These are phyloP conservation scores for Gossypium davidsonii DNA, from an alignment of 441 rosid genomes.

Conservation along the genomic window DNA sequence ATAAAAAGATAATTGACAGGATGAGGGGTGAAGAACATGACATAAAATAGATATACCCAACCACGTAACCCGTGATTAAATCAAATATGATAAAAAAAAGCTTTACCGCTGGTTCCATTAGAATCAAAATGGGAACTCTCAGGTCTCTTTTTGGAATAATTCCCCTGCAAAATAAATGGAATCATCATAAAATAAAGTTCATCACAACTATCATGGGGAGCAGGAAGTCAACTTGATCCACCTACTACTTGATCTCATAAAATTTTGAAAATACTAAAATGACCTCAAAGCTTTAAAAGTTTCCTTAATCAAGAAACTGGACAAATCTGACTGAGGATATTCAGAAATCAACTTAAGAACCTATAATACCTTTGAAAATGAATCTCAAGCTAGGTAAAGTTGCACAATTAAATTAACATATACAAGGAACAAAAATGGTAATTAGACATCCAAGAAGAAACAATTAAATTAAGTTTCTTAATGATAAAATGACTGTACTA, in stretches of 20 bases:
- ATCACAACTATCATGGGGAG: background rate
- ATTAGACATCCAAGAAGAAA: background rate
- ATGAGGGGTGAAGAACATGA: constrained; percentile 18
- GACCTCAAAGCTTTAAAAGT: constrained; percentile 4
- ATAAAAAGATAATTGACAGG: constrained; percentile 14
- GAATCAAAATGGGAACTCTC: constrained; percentile 73
- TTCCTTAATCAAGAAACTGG: background rate
- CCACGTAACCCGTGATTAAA: background rate
- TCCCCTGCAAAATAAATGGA: constrained; percentile 49
- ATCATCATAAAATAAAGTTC: background rate
- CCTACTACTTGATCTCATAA: background rate
- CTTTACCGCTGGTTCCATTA: constrained; percentile 63
- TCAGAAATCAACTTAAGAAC: background rate
- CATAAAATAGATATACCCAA: background rate
- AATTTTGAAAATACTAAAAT: background rate
- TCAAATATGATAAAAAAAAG: background rate
- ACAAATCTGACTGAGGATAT: background rate
- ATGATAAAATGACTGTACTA: background rate
- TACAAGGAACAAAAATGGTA: background rate
- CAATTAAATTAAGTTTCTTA: background rate
- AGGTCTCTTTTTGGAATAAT: constrained; percentile 61
- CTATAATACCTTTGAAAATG: background rate
- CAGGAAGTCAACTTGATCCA: background rate
- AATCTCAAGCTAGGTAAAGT: background rate
- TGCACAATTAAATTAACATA: background rate